phyloP scores from a whole-genome alignment of 2,329 filamentous ascomycete species.

The Aureobasidium melanogenum region DNA sequence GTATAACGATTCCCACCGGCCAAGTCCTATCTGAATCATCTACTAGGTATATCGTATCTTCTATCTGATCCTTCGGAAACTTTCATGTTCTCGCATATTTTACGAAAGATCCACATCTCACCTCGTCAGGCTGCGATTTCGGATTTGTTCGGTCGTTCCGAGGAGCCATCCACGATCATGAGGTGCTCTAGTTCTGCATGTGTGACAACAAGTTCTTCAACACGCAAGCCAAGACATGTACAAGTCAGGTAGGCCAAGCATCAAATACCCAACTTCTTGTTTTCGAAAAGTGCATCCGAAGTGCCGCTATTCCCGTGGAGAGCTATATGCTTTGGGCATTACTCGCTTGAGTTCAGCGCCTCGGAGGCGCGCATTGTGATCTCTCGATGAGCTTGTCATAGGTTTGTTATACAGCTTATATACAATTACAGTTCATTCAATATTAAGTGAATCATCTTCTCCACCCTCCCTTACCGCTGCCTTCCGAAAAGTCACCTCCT shows the following conservation, averaged over 20 bases:
- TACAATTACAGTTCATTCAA: not conserved
- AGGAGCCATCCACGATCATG: not conserved
- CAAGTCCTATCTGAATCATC: not conserved
- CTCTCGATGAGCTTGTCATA: too few species aligned
- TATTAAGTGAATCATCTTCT: not conserved
- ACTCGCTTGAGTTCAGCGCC: not conserved
- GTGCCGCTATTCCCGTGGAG: not conserved
- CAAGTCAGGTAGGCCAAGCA: not conserved
- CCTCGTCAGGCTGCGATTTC: not conserved
- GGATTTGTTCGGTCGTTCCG: not conserved
- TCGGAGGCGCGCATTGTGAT: too few species aligned
- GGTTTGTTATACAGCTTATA: not conserved
- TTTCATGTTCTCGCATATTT: too few species aligned
- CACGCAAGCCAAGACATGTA: not conserved
- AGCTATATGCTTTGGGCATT: not conserved
- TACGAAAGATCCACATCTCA: not conserved
- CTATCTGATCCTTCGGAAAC: not conserved
- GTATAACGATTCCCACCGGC: not conserved
- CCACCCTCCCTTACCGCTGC: conserved; percentile 8
- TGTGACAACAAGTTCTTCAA: not conserved
- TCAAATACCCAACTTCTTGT: not conserved
- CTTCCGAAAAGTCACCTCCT: conserved; percentile 33
- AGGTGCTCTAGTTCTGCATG: not conserved
- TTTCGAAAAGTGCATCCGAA: not conserved
- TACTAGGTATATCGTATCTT: too few species aligned